These are phyloP conservation scores for Nepenthes mirabilis DNA, from an alignment of 148 eudicot genomes.

Conservation along the genomic window DNA sequence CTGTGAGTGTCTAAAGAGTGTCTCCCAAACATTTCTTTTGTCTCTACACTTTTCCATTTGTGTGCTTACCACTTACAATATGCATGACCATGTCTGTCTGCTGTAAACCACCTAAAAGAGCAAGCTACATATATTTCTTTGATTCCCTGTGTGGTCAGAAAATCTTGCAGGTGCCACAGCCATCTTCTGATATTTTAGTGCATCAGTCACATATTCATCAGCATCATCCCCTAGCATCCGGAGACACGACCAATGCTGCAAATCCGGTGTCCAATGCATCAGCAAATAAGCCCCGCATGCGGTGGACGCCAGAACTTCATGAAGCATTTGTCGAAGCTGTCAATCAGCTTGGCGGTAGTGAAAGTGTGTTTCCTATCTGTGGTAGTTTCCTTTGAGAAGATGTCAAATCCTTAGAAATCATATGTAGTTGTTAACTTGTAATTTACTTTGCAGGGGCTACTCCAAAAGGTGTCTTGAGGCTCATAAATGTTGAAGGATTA, in stretches of 20 bases:
- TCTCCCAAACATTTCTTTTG: too few species aligned
- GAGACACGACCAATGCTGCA: constrained; percentile 20
- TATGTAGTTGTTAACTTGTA: not conserved
- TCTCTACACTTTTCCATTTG: too few species aligned
- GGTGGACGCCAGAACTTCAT: constrained; percentile 89
- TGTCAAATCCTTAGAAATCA: not conserved
- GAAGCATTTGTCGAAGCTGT: constrained; percentile 81
- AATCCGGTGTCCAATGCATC: constrained; percentile 24
- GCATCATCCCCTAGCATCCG: constrained; percentile 24
- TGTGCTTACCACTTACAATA: too few species aligned
- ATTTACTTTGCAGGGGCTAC: constrained; percentile 49
- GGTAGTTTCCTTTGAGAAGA: not conserved
- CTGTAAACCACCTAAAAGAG: not conserved
- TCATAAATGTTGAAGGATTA: constrained; percentile 65
- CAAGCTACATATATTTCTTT: not conserved
- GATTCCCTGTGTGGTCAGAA: not conserved
- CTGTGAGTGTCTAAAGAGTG: too few species aligned
- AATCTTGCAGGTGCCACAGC: constrained; percentile 23
- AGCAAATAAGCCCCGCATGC: constrained; percentile 57
- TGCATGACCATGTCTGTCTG: not conserved
- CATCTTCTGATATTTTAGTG: constrained; percentile 24
- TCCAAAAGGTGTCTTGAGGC: constrained; percentile 65
- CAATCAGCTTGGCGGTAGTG: constrained; percentile 76
- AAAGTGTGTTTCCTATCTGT: constrained; percentile 24
- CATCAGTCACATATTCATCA: constrained; percentile 18